Conservation (phyloP, 257 asterid species). For the Datura wrightii region DNA sequence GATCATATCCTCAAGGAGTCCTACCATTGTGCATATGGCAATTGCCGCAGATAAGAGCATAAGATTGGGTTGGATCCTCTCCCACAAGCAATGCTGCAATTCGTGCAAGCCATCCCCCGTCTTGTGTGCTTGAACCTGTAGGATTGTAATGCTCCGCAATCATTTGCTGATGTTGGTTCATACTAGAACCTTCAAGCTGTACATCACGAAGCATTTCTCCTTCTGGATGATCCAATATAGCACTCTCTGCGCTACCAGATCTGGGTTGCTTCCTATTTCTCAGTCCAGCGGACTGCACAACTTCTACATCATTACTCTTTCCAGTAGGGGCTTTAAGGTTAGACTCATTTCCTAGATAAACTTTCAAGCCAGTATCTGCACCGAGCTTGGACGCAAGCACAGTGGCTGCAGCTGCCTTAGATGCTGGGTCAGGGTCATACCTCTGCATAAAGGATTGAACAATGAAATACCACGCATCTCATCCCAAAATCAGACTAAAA, state of each 20-base stretch:
- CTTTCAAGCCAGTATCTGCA: constrained; percentile 73
- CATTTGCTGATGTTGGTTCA: constrained; percentile 54
- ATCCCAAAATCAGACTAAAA: not conserved
- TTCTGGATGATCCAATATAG: constrained; percentile 40
- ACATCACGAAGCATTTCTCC: constrained; percentile 46
- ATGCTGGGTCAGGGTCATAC: constrained; percentile 86
- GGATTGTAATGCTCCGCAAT: constrained; percentile 69
- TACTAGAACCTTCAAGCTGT: constrained; percentile 41
- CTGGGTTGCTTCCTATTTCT: constrained; percentile 62
- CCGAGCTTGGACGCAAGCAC: constrained; percentile 82
- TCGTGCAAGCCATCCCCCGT: constrained; percentile 80
- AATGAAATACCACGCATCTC: constrained; percentile 36
- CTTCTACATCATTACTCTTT: constrained; percentile 63
- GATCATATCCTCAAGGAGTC: not conserved
- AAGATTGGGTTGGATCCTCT: constrained; percentile 80
- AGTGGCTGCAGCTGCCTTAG: constrained; percentile 89
- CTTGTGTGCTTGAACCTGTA: constrained; percentile 46
- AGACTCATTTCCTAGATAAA: constrained; percentile 59
- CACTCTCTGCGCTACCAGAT: constrained; percentile 40
- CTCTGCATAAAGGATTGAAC: constrained; percentile 57
- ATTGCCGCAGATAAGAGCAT: constrained; percentile 82
- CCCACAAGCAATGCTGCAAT: constrained; percentile 88
- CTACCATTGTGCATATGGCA: constrained; percentile 85
- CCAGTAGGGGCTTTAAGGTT: constrained; percentile 47
- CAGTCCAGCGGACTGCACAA: constrained; percentile 56